Conservation (phyloP, 495 filamentous ascomycete genomes). For the Xylaria telfairii region DNA sequence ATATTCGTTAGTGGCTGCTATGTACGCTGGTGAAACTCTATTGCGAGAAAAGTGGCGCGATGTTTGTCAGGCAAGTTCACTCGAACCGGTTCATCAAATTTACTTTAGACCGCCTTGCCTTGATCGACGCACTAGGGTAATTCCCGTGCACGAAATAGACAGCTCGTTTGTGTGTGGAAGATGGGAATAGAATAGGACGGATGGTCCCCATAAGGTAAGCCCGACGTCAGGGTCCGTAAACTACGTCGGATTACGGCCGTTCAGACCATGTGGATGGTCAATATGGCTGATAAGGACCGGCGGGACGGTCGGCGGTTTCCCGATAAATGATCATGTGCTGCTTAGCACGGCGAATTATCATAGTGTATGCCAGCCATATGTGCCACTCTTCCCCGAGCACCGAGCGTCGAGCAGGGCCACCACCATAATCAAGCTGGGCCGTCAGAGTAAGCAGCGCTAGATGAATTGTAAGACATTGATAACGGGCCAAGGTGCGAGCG, state of each 20-base stretch:
- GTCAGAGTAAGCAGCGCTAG: conserved; percentile 21
- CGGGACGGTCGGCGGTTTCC: conserved; percentile 9
- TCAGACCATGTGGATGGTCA: background rate
- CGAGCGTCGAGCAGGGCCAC: background rate
- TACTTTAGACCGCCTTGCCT: background rate
- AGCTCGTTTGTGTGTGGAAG: background rate
- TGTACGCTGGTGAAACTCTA: background rate
- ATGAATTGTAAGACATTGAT: conserved; percentile 17
- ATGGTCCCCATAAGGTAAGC: conserved; percentile 20
- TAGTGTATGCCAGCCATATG: background rate
- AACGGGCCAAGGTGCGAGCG: conserved; percentile 3
- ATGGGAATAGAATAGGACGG: conserved; percentile 18
- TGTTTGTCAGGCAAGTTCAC: conserved; percentile 15
- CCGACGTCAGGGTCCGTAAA: conserved; percentile 18
- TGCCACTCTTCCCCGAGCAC: background rate
- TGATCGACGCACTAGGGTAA: background rate
- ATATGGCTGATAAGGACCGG: conserved; percentile 6
- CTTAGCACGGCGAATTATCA: conserved; percentile 10
- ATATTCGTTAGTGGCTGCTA: conserved; percentile 9
- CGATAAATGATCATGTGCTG: conserved; percentile 4
- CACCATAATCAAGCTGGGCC: background rate
- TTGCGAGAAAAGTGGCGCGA: background rate
- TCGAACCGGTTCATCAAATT: conserved; percentile 1
- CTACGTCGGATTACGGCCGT: conserved; percentile 3
- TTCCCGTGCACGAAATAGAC: background rate